Percentiles rank a stretch among this genome's conserved stretches.
Conservation (phyloP, 192 early-diverging fungal species). For the Coemansia sp. region DNA sequence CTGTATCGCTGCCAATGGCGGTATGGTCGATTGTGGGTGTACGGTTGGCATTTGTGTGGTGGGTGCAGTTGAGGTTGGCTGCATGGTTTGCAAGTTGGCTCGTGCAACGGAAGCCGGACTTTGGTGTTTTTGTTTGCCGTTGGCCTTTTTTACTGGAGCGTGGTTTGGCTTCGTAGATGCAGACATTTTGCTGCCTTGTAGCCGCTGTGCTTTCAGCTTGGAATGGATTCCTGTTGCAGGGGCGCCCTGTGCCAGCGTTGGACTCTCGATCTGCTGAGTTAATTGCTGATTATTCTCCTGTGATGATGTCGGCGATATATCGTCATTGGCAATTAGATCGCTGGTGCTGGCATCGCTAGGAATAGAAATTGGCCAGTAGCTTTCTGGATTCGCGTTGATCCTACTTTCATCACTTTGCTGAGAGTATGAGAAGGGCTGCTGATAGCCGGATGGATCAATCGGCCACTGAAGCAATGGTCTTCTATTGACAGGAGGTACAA, state of each 20-base stretch:
- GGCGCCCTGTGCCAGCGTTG: not conserved
- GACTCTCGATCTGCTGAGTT: not conserved
- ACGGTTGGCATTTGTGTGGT: not conserved
- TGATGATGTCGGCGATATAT: not conserved
- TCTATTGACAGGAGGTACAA: not conserved
- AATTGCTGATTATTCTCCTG: not conserved
- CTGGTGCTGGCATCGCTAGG: not conserved
- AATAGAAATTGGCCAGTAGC: constrained; percentile 10
- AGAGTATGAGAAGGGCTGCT: not conserved
- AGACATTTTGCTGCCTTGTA: not conserved
- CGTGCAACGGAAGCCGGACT: not conserved
- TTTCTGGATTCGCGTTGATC: not conserved
- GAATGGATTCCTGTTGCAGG: not conserved
- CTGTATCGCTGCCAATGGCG: constrained; percentile 2
- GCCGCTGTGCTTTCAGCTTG: not conserved
- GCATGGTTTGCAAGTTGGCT: not conserved
- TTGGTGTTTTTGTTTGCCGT: not conserved
- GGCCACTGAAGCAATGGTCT: constrained; percentile 1
- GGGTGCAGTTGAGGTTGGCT: not conserved
- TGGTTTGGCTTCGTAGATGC: not conserved
- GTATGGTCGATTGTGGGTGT: not conserved
- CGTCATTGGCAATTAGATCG: not conserved
- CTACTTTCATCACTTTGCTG: not conserved
- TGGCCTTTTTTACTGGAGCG: not conserved
- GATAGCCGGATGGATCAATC: not conserved